These are phyloP conservation scores for Aureobasidium namibiae DNA, from an alignment of 2,329 filamentous ascomycete genomes.

Conservation along the genomic window DNA sequence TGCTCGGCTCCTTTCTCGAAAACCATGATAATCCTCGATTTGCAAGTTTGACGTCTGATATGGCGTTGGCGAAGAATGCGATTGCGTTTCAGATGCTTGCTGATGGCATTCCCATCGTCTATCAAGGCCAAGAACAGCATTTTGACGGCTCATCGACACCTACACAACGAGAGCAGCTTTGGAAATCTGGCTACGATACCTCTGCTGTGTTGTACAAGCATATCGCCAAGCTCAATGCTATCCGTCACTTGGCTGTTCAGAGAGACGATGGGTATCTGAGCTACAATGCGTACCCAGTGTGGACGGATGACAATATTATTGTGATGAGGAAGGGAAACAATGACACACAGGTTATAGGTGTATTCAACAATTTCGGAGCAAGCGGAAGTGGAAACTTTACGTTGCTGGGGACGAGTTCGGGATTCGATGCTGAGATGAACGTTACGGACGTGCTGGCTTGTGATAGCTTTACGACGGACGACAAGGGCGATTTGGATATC, in stretches of 20 bases:
- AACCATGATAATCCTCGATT: conserved; percentile 36
- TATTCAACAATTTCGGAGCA: conserved; percentile 35
- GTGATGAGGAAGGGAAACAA: conserved; percentile 37
- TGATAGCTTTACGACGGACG: conserved; percentile 33
- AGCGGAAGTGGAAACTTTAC: background rate
- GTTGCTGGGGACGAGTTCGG: conserved; percentile 16
- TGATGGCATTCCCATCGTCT: conserved; percentile 37
- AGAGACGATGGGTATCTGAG: conserved; percentile 33
- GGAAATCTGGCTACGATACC: conserved; percentile 33
- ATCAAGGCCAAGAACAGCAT: conserved; percentile 36
- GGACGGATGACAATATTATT: conserved; percentile 35
- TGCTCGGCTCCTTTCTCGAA: conserved; percentile 32
- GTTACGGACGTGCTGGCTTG: conserved; percentile 39
- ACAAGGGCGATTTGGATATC: conserved; percentile 36
- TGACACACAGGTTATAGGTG: conserved; percentile 35
- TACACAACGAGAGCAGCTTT: conserved; percentile 31
- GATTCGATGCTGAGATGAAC: conserved; percentile 19
- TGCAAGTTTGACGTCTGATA: conserved; percentile 28
- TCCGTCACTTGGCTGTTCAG: conserved; percentile 35
- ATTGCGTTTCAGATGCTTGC: conserved; percentile 31
- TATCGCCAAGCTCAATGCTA: conserved; percentile 31
- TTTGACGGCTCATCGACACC: conserved; percentile 28
- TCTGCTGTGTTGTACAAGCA: conserved; percentile 32
- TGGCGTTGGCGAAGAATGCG: conserved; percentile 31
- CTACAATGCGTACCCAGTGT: conserved; percentile 36